Evolutionary conservation across 2,329 filamentous ascomycete species (phyloP), one percentile per base, ranked within the genome.

Genomic region (Pyricularia sp.): DNA sequence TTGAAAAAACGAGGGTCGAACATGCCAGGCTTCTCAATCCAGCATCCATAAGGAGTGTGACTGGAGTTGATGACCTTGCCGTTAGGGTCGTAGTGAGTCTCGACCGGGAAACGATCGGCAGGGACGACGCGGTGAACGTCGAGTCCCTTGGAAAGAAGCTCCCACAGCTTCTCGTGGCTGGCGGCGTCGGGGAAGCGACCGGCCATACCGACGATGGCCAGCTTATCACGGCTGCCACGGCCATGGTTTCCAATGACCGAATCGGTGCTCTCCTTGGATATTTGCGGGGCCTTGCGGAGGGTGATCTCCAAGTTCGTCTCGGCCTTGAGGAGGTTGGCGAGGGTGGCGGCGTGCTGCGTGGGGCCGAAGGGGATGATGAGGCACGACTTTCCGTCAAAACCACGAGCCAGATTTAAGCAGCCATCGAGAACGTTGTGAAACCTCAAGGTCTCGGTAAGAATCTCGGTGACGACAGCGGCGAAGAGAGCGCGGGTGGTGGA

Each of bases 1-100:
- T 93, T 93, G 85, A 94, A 94, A 80, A 94, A 94, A 0, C 89
- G 84, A n/a, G 90, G 89, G 73, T 94, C 92, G 74, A 94, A 94
- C 65, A 90, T 82, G 69, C 90, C 90, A 0, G 91, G 91, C 71
- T 93, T 86, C 71, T 92, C 88, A 72, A 92, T 85, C 81, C 82
- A 93, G 80, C 90, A 92, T 20, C 91, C 91, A 73, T 88, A 92
- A 3, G 89, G 90, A 1, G 90, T 92, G 77, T 92, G 89, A 68
- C 87, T 91, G 69, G 91, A 93, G 80, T 93, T 94, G 77, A 89
- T 88, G 36, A 81, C 84, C 77, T 92, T 92, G 26, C 90, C 90
- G 6, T 87, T 88, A 5, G 89, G 85, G 74, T 94, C 91, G 71
- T 84, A 87, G 75, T 93, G 91, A 25, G 86, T 88, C 61, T 89